Percentiles rank a stretch among this genome's conserved stretches.
phyloP scores from a whole-genome alignment of 169 alveolate genomes.

The Theileria sp. region DNA sequence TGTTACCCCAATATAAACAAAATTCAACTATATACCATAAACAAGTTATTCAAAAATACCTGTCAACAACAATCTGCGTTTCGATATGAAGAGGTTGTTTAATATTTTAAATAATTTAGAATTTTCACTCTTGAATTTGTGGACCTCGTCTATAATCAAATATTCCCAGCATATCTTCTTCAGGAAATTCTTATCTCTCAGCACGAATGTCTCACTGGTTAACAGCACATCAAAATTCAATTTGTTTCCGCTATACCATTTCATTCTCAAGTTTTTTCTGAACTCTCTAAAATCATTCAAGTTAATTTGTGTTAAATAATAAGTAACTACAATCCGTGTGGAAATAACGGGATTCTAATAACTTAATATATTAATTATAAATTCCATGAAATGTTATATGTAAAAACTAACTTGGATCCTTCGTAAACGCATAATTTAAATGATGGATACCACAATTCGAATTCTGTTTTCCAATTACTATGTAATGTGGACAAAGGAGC shows the following conservation, averaged over 20 bases:
- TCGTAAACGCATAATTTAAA: conserved; percentile 84
- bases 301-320: not conserved
- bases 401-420: conserved; percentile 66
- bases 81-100: conserved; percentile 66
- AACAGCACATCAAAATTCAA: conserved; percentile 87
- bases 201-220: conserved; percentile 89
- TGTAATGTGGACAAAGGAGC: conserved; percentile 94
- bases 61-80: conserved; percentile 91
- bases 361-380: not conserved
- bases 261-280: conserved; percentile 8
- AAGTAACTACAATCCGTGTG: no score
- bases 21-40: conserved; percentile 32
- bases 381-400: not conserved
- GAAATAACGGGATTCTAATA: not conserved
- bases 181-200: conserved; percentile 88
- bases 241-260: conserved; percentile 26
- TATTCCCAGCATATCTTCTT: conserved; percentile 91
- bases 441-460: conserved; percentile 93
- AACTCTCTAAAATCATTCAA: conserved; percentile 16
- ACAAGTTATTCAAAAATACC: conserved; percentile 34
- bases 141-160: conserved; percentile 97
- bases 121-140: conserved; percentile 91
- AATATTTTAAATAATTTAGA: conserved; percentile 81
- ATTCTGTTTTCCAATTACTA: conserved; percentile 91
- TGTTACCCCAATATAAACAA: conserved; percentile 23